Base-by-base conservation (phyloP, 306 rosid species). In the Notholithocarpus densiflorus region DNA sequence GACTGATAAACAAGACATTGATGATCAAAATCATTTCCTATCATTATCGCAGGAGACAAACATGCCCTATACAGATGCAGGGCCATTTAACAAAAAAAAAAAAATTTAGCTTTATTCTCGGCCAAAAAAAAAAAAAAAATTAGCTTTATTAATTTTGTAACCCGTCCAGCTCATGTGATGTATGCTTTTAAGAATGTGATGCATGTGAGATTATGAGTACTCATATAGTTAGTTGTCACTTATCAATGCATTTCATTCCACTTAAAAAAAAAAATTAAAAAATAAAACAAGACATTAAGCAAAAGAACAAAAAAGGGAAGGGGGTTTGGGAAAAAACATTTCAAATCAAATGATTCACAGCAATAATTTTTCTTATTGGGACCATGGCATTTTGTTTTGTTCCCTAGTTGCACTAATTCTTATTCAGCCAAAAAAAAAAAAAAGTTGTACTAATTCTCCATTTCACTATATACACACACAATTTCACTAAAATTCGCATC, bases 361-460 rank as follows among this genome's bases (percentile, higher is more conserved):
- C 72, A 68, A 59, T 75, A 71, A 71, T 62, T 32, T 53, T 13
- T 26, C 60, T 23, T 43, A n/a, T 56, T 45, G 84, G 84, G 84
- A 56, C 82, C 84, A 76, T 56, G 82, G n/a, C 76, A 76, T 71
- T 48, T 48, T 80, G 78, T 84, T 80, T 70, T 76, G 81, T 62
- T 64, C 79, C 73, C 48, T 23, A 75, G n/a, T 17, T 3, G 53
- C 0, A 48, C 17, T 12, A 48, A 48, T 48, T 48, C 53, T 48
- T 48, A 3, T 40, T 40, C 12, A 40, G 45, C 45, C 45, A 7
- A 37, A 37, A 37, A 37, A 37, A 34, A 37, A 34, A 37, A 6
- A 7, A 37, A 75, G 10, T 6, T 9, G 53, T 9, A 48, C 17
- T 12, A 12, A 48, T 48, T 48, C 14, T 48, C 45, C 11, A 37